A percentile compares a stretch with the other conserved stretches of the same genome.
Conservation (phyloP, 495 filamentous ascomycete genomes). For the Podospora tetraspora region DNA sequence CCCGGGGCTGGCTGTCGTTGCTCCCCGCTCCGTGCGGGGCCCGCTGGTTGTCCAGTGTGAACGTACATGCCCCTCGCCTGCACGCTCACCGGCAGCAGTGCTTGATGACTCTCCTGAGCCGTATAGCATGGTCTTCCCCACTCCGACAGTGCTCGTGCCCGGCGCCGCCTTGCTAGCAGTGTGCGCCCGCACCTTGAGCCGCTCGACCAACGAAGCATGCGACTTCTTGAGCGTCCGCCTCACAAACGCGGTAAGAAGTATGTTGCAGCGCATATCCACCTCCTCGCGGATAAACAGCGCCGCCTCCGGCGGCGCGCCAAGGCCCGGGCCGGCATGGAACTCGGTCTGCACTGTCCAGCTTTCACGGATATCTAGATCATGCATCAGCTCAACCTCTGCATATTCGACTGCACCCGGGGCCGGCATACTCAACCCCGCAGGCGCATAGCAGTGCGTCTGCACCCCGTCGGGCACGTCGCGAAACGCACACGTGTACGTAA, state of each 20-base stretch:
- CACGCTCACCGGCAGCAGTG: neutral
- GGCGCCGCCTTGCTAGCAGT: slow-evolving; percentile 12
- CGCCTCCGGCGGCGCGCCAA: slow-evolving; percentile 53
- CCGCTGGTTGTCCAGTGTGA: neutral
- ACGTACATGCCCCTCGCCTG: neutral
- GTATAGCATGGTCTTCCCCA: neutral
- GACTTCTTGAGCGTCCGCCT: slow-evolving; percentile 70
- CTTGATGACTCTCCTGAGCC: neutral
- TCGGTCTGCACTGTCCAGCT: slow-evolving; percentile 66
- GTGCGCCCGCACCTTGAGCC: slow-evolving; percentile 56
- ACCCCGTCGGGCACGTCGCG: slow-evolving; percentile 62
- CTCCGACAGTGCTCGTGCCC: neutral
- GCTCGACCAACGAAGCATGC: slow-evolving; percentile 59
- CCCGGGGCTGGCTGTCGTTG: neutral
- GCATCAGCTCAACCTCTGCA: neutral
- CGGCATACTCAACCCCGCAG: slow-evolving; percentile 26
- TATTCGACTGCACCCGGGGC: neutral
- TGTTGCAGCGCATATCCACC: slow-evolving; percentile 69
- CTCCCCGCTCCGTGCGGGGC: neutral
- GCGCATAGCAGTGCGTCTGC: slow-evolving; percentile 69
- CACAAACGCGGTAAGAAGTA: slow-evolving; percentile 65
- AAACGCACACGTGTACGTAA: slow-evolving; percentile 72
- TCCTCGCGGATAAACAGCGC: slow-evolving; percentile 75
- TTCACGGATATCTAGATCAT: slow-evolving; percentile 50
- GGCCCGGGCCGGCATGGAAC: slow-evolving; percentile 54